phyloP scores from a whole-genome alignment of 169 alveolate genomes.

The Neospora caninum region DNA sequence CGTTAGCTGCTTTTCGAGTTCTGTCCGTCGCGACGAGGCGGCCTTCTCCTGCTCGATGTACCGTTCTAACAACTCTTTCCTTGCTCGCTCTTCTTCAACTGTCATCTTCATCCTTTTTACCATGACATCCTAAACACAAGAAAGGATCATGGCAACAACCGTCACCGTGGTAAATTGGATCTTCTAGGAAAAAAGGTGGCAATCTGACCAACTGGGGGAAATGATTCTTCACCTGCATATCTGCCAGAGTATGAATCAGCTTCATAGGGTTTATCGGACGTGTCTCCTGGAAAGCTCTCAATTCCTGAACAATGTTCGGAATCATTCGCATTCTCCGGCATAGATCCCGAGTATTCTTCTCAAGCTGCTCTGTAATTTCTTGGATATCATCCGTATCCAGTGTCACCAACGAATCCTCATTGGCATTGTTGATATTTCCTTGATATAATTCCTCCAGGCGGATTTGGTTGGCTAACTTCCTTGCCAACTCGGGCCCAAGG shows the following conservation, averaged over 20 bases:
- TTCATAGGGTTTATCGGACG: constrained; percentile 52
- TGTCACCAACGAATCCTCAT: constrained; percentile 45
- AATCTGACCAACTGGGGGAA: background rate
- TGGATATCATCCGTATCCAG: constrained; percentile 54
- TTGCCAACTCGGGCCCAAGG: constrained; percentile 57
- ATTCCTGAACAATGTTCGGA: constrained; percentile 62
- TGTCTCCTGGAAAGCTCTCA: constrained; percentile 59
- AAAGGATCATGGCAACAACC: background rate
- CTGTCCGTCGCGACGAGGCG: constrained; percentile 58
- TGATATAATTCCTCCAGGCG: constrained; percentile 61
- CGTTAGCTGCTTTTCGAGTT: constrained; percentile 64
- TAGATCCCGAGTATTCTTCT: constrained; percentile 62
- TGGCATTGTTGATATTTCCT: constrained; percentile 41
- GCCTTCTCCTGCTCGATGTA: constrained; percentile 56
- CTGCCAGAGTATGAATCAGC: constrained; percentile 57
- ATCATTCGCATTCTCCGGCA: constrained; percentile 55
- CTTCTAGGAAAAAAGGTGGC: background rate
- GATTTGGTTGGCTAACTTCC: constrained; percentile 53
- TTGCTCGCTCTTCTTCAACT: constrained; percentile 62
- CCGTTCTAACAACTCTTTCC: constrained; percentile 53
- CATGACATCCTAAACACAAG: constrained; percentile 50
- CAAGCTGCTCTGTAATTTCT: constrained; percentile 58
- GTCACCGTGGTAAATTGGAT: background rate
- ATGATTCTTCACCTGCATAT: constrained; percentile 59
- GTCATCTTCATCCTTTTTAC: constrained; percentile 60